Conservation (phyloP, 805 yeast species). For the Candida nonsorbophila region DNA sequence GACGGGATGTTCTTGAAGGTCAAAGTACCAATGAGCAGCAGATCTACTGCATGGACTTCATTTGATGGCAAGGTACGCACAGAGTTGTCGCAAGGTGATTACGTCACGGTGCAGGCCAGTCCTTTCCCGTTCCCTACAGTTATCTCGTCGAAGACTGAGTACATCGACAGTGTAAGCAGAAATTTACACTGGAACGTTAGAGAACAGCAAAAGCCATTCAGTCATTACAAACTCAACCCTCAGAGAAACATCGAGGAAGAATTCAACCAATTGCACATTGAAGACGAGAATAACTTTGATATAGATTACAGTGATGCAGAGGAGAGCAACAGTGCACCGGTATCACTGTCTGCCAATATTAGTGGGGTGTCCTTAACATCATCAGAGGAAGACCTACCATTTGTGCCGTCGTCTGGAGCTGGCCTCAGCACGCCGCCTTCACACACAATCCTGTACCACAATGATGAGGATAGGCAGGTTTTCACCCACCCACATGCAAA, state of each 20-base stretch:
- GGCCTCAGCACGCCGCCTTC: conserved; percentile 28
- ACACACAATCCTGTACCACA: conserved; percentile 11
- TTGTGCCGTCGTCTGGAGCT: conserved; percentile 22
- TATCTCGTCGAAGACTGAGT: conserved; percentile 64
- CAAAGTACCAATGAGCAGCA: conserved; percentile 69
- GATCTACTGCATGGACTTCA: conserved; percentile 95
- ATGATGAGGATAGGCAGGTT: conserved; percentile 32
- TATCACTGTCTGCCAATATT: background rate
- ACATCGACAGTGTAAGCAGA: conserved; percentile 79
- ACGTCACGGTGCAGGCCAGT: conserved; percentile 77
- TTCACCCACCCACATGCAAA: conserved; percentile 42
- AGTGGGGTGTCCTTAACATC: too few relatives aligned
- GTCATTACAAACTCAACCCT: conserved; percentile 9
- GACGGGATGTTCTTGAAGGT: conserved; percentile 86
- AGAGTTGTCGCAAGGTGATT: conserved; percentile 78
- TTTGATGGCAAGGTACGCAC: conserved; percentile 91
- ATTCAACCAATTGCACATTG: conserved; percentile 5
- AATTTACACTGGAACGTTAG: conserved; percentile 92
- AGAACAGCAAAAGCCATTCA: conserved; percentile 79
- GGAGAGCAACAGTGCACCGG: conserved; percentile 7
- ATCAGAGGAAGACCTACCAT: conserved; percentile 23
- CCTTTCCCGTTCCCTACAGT: conserved; percentile 95
- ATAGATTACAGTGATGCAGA: conserved; percentile 29
- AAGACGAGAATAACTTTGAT: conserved; percentile 24
- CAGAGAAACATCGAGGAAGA: conserved; percentile 8